These are phyloP conservation scores for Chlorella variabilis DNA, from an alignment of 163 green algal genomes.

Conservation along the genomic window DNA sequence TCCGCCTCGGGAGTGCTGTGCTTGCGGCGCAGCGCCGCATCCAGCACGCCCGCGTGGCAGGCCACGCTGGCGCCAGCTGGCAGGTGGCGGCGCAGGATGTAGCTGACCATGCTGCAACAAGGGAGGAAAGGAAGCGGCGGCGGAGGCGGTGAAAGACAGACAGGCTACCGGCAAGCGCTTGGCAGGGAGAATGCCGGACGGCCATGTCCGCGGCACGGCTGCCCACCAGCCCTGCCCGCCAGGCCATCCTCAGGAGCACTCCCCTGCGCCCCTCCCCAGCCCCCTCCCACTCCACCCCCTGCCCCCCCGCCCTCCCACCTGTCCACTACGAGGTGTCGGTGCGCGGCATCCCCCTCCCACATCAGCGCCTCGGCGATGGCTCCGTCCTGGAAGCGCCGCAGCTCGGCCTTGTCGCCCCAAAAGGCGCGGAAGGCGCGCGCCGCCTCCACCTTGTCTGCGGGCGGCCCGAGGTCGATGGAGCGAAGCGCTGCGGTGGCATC, in stretches of 20 bases:
- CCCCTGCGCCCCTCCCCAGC: not conserved
- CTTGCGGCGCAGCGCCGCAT: constrained; percentile 54
- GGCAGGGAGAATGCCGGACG: too few relatives aligned
- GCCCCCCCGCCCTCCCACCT: not conserved
- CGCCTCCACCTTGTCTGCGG: constrained; percentile 65
- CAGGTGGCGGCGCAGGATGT: constrained; percentile 62
- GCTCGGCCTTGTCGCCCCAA: constrained; percentile 85
- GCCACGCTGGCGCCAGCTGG: constrained; percentile 42
- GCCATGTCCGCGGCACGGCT: too few relatives aligned
- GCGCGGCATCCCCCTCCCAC: constrained; percentile 61
- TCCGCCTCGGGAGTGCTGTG: constrained; percentile 8
- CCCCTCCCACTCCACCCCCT: not conserved
- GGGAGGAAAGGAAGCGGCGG: not conserved
- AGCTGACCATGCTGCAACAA: constrained; percentile 44
- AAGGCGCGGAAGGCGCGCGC: constrained; percentile 81
- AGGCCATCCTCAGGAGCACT: too few relatives aligned
- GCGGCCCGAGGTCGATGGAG: constrained; percentile 77
- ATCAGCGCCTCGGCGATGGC: constrained; percentile 81
- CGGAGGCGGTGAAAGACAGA: too few relatives aligned
- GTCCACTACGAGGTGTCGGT: constrained; percentile 57
- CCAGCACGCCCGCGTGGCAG: constrained; percentile 51
- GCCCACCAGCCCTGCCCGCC: too few relatives aligned
- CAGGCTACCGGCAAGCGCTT: too few relatives aligned
- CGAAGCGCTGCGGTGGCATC: constrained; percentile 56
- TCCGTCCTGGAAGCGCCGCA: constrained; percentile 82